Evolutionary conservation across 2,329 filamentous ascomycete genomes (phyloP), one percentile per base, ranked within the genome.

Genomic region (Penicillium rolfsii): DNA sequence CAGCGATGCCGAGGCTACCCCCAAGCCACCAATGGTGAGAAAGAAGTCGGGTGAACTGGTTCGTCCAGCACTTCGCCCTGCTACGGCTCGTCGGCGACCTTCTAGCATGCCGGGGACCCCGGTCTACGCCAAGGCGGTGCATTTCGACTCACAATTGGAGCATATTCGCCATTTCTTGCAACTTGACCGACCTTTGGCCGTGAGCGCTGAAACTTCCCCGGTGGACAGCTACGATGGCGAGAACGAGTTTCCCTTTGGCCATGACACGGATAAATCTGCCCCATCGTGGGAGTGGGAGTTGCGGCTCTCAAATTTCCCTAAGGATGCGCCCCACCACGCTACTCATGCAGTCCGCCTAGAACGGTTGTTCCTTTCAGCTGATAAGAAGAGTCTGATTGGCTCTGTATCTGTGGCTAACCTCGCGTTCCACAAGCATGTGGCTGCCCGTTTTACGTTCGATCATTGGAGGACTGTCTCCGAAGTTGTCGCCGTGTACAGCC

Each of bases 391-490:
- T 1, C 80, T 99, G 66, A 84, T 97, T 54, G 95, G 95, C 12
- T 90, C 88, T 19, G 85, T 97, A 55, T 90, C 88, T 7, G 93
- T 96, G 24, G 88, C 89, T 73, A 99, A 99, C 77, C 78, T 98
- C 46, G 87, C 93, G 0, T 99, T 96, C 79, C 86, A 93, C 57
- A 99, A 99, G 79, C 77, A 83, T 5, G 91, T 99, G 57, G 87
- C 90, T n/a, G 94, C 92, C 75, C 88, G 95, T 54, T 99, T 99
- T 77, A 99, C 95, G 0, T 85, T 97, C 50, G 95, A 99, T 76
- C 95, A 96, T 79, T 99, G 95, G 95, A 97, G 96, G 83, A 99
- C 95, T 0, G 96, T 93, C 0, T 99, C 95, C 0, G 95, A 99
- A 74, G 90, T 98, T 1, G 84, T 85, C 40, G 94, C 91, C n/a